Percentiles rank a stretch among this genome's conserved stretches.
phyloP scores from a whole-genome alignment of 148 eudicot genomes.

The Simmondsia chinensis region DNA sequence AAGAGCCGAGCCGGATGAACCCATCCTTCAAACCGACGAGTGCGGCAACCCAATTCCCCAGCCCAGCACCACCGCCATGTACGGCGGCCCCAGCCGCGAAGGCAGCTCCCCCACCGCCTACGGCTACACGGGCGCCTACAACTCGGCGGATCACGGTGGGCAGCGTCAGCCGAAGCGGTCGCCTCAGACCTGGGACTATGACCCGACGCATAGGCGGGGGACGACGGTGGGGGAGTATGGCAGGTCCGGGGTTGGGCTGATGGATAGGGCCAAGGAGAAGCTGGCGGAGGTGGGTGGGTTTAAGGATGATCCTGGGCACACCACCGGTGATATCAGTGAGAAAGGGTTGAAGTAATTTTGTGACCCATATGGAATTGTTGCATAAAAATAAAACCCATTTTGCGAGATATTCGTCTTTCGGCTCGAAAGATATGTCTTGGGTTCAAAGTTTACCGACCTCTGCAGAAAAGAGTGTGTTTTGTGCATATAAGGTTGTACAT shows the following conservation, averaged over 20 bases:
- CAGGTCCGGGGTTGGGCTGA: slow-evolving; percentile 2
- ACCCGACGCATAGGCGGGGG: slow-evolving; percentile 10
- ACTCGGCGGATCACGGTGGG: neutral
- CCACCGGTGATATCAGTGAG: slow-evolving; percentile 4
- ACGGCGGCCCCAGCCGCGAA: slow-evolving; percentile 4
- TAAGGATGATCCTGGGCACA: slow-evolving; percentile 11
- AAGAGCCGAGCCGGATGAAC: neutral
- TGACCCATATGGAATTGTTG: no score
- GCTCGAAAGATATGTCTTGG: no score
- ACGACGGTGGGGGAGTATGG: slow-evolving; percentile 15
- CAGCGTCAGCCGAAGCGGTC: neutral
- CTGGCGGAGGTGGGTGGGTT: slow-evolving; percentile 8
- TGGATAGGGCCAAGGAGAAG: slow-evolving; percentile 13
- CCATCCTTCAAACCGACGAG: neutral
- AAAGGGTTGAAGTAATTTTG: no score
- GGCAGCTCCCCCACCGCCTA: neutral
- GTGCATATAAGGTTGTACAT: no score
- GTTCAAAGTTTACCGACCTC: no score
- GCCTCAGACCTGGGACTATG: neutral
- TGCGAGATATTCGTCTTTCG: no score
- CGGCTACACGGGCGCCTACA: neutral
- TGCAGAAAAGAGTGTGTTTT: no score
- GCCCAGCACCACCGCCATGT: slow-evolving; percentile 3
- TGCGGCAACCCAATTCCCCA: slow-evolving; percentile 1
- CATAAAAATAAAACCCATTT: no score